Base-by-base conservation (phyloP, 345 rosid species). In the Hibiscus syriacus region DNA sequence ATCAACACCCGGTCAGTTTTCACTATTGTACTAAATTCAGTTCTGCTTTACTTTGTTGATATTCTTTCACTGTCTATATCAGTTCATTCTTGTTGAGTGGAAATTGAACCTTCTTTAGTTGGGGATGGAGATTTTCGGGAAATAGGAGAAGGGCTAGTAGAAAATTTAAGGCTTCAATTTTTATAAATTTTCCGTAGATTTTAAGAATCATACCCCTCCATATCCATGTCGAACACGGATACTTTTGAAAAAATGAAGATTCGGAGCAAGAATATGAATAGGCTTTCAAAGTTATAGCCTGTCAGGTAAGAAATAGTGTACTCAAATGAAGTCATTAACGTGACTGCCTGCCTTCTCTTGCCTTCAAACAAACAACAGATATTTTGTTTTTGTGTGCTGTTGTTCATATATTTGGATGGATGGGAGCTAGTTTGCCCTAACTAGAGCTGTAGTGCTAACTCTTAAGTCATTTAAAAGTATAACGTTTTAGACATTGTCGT, bases 1-100 rank as follows among this genome's bases (percentile, higher is more conserved):
- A 92, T 74, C 98, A 94, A 71, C 89, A 87, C 66, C 99, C 99
- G 86, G 99, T 91, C 30, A 85, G 98, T 83, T 69, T 66, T 72
- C 68, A 46, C 58, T 7, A 32, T 43, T 38, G 36, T 61, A 92
- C n/a, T n/a, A n/a, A n/a, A n/a, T n/a, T n/a, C n/a, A n/a, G n/a
- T n/a, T n/a, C n/a, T n/a, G 14, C 34, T 64, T 16, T 43, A 36
- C 4, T 29, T 7, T 26, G 41, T 34, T 12, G 45, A 34, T 34
- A 34, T 34, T 4, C 39, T 34, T 34, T 34, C 39, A 2, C 39
- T 39, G 69, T 45, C 46, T 36, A 17, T 45, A 34, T 45, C 64
- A 19, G 16, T 34, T 36, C 26, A 7, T 59, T 59, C 27, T 36
- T 59, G 16, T n/a, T 34, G 63, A 34, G 19, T 34, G n/a, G n/a